Evolutionary conservation across 768 basidiomycete genomes (phyloP).

Genomic region (Podaxis pistillaris): DNA sequence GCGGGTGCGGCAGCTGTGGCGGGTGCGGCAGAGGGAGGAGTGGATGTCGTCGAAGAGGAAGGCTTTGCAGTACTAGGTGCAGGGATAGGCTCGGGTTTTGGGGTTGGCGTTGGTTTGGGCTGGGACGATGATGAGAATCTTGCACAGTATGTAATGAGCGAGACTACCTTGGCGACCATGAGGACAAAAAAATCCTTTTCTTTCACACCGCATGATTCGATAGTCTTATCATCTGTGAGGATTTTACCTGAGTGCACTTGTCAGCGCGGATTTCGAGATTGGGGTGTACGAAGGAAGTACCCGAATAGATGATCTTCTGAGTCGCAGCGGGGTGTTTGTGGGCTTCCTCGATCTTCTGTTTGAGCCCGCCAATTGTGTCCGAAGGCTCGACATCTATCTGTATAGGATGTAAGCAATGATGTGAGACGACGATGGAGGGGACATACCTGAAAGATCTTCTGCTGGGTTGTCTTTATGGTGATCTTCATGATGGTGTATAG

Average conservation of each 20-base stretch:
- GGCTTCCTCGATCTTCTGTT: conserved; percentile 74
- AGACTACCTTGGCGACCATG: conserved; percentile 89
- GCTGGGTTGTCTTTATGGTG: conserved; percentile 92
- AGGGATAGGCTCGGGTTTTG: conserved; percentile 20
- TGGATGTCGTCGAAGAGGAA: conserved; percentile 24
- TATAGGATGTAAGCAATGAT: conserved; percentile 2
- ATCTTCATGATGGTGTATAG: conserved; percentile 69
- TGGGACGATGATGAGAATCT: conserved; percentile 23
- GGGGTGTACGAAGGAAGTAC: conserved; percentile 34
- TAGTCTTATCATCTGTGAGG: conserved; percentile 81
- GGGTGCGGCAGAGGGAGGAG: conserved; percentile 32
- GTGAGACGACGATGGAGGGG: not conserved
- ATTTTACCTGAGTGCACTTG: conserved; percentile 75
- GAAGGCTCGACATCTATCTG: conserved; percentile 76
- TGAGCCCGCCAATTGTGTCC: conserved; percentile 77
- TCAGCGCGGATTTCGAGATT: conserved; percentile 4
- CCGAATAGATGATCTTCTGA: conserved; percentile 96
- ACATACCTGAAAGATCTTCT: conserved; percentile 81
- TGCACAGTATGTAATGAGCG: not conserved
- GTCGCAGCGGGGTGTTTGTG: conserved; percentile 72
- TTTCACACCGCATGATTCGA: conserved; percentile 88
- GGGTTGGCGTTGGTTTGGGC: conserved; percentile 53
- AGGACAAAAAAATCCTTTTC: conserved; percentile 99
- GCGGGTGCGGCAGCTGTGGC: conserved; percentile 25
- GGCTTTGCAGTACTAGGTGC: conserved; percentile 20